Conservation (phyloP, 2,329 filamentous ascomycete species). For the Colletotrichum sojae region DNA sequence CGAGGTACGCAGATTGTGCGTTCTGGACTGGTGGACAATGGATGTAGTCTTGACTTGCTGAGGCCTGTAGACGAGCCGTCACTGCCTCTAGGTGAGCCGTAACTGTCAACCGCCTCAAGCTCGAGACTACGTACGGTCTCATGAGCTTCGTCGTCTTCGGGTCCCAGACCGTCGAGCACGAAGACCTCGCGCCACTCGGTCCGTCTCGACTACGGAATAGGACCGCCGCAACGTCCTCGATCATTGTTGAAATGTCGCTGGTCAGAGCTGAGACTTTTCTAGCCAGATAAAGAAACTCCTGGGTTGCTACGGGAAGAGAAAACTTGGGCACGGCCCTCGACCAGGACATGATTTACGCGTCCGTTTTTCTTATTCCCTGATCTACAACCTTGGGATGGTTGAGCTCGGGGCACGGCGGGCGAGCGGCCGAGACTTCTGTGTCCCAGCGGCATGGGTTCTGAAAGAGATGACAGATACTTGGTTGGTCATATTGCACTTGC, state of each 20-base stretch:
- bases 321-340: slow-evolving; percentile 13
- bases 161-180: neutral
- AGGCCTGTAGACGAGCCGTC: too few species aligned
- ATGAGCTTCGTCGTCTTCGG: neutral
- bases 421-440: slow-evolving; percentile 16
- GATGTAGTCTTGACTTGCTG: neutral
- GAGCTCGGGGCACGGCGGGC: slow-evolving; percentile 3
- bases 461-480: slow-evolving; percentile 17
- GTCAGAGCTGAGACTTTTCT: slow-evolving; percentile 23
- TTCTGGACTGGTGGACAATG: neutral
- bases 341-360: neutral
- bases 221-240: neutral
- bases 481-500: neutral
- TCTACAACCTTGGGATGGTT: neutral
- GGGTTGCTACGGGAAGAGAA: slow-evolving; percentile 1
- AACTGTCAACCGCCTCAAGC: neutral
- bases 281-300: slow-evolving; percentile 16
- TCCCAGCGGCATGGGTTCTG: slow-evolving; percentile 20
- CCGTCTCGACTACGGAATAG: neutral
- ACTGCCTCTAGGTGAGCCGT: too few species aligned
- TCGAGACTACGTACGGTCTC: neutral
- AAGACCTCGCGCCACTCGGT: neutral
- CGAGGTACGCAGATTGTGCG: neutral
- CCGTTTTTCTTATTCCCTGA: slow-evolving; percentile 11
- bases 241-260: slow-evolving; percentile 3